These are phyloP conservation scores for Lipomyces chichibuensis DNA, from an alignment of 805 yeast genomes.

Conservation along the genomic window DNA sequence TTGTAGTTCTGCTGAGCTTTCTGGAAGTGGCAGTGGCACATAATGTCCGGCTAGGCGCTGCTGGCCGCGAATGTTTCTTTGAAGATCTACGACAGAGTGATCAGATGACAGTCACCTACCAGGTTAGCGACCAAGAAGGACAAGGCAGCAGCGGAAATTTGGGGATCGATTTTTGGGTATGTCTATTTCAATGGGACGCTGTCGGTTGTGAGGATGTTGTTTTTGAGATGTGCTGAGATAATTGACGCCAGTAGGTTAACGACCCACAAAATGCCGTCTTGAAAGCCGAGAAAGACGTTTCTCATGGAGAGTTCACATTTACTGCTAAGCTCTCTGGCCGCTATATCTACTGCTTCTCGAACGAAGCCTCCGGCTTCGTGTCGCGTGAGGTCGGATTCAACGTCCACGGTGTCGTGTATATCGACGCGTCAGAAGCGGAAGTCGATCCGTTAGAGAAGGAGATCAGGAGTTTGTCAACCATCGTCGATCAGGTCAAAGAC, in stretches of 20 bases:
- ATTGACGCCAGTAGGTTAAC: slow-evolving; percentile 46
- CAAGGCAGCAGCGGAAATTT: slow-evolving; percentile 30
- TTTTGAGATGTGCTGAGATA: neutral
- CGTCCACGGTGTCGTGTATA: slow-evolving; percentile 87
- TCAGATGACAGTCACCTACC: slow-evolving; percentile 84
- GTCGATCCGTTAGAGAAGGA: slow-evolving; percentile 67
- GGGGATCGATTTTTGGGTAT: slow-evolving; percentile 38
- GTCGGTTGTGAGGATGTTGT: neutral
- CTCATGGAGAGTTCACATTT: slow-evolving; percentile 79
- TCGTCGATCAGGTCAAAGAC: slow-evolving; percentile 84
- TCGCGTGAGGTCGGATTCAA: slow-evolving; percentile 94
- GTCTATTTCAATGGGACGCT: neutral
- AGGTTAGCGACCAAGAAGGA: slow-evolving; percentile 83
- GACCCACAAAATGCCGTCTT: slow-evolving; percentile 57
- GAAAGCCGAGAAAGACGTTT: slow-evolving; percentile 55
- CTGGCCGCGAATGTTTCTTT: slow-evolving; percentile 63
- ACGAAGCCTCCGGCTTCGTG: slow-evolving; percentile 69
- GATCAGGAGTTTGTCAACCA: slow-evolving; percentile 70
- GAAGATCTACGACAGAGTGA: slow-evolving; percentile 83
- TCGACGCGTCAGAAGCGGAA: slow-evolving; percentile 55
- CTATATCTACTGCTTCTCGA: slow-evolving; percentile 86
- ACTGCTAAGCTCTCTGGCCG: slow-evolving; percentile 71
- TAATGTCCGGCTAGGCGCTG: slow-evolving; percentile 36
- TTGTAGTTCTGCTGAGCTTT: neutral
- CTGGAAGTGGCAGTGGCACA: slow-evolving; percentile 28